A percentile compares a stretch with the other conserved stretches of the same genome.
Evolutionary conservation across 805 yeast species (phyloP).

Genomic region (Kuraishia capsulata): DNA sequence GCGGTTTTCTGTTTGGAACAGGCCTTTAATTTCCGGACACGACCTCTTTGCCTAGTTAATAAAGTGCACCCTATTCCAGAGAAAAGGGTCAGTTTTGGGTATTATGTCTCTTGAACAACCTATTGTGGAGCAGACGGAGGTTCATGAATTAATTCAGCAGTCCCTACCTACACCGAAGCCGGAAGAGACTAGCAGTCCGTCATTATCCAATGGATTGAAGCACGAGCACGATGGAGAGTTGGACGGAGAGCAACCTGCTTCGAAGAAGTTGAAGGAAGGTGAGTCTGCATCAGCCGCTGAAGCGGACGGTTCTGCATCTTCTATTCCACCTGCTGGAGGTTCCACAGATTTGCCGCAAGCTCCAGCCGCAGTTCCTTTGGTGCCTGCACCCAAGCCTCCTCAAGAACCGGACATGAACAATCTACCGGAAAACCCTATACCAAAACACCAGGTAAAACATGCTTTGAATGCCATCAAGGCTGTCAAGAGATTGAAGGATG

Average conservation of each 20-base stretch:
- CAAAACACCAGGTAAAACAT: conserved; percentile 77
- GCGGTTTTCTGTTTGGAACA: background rate
- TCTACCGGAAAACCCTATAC: conserved; percentile 58
- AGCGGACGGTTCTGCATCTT: background rate
- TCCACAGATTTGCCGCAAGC: conserved; percentile 11
- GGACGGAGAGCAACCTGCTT: conserved; percentile 1
- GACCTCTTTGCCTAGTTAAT: too few relatives aligned
- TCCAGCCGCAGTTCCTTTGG: conserved; percentile 13
- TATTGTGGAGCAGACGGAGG: conserved; percentile 7
- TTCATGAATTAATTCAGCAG: conserved; percentile 2
- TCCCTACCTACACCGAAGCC: conserved; percentile 5
- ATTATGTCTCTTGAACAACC: too few relatives aligned
- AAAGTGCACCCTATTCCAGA: too few relatives aligned
- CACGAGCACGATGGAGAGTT: background rate
- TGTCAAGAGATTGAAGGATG: conserved; percentile 84
- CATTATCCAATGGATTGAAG: background rate
- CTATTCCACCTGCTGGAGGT: conserved; percentile 1
- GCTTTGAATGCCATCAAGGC: conserved; percentile 75
- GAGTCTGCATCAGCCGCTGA: background rate
- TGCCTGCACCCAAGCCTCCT: conserved; percentile 71
- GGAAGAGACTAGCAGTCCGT: background rate
- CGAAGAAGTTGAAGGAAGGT: conserved; percentile 2
- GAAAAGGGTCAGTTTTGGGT: too few relatives aligned
- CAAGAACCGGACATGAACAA: conserved; percentile 65
- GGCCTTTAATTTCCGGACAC: too few relatives aligned